Evolutionary conservation across 345 rosid genomes (phyloP).

Genomic region (Camelina laxa): DNA sequence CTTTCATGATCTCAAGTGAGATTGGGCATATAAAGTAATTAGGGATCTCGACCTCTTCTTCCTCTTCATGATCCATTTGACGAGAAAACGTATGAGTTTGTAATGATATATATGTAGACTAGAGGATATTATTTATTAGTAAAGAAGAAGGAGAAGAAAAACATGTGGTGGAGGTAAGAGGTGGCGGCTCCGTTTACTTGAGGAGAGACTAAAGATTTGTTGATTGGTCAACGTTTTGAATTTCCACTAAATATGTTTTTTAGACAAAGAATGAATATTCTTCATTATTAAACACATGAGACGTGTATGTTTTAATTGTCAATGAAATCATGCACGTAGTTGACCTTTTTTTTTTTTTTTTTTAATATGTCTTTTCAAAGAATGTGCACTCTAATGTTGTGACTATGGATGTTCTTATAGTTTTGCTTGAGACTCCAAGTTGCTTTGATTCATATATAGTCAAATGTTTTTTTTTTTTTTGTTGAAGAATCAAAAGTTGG

Average conservation of each 20-base stretch:
- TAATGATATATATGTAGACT: conserved; percentile 9
- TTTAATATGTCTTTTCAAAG: too few relatives aligned
- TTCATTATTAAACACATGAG: background rate
- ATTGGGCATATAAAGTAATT: conserved; percentile 78
- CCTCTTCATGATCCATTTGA: conserved; percentile 37
- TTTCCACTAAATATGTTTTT: conserved; percentile 25
- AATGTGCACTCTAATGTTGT: too few relatives aligned
- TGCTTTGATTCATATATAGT: too few relatives aligned
- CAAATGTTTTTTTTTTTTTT: too few relatives aligned
- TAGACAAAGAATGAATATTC: conserved; percentile 5
- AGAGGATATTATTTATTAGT: background rate
- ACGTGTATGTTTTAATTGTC: conserved; percentile 9
- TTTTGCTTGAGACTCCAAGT: too few relatives aligned
- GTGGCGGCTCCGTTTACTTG: conserved; percentile 44
- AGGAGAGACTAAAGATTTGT: conserved; percentile 15
- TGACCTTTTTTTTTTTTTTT: too few relatives aligned
- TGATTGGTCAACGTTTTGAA: conserved; percentile 35
- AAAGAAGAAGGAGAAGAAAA: background rate
- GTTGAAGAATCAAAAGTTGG: too few relatives aligned
- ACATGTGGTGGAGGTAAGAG: conserved; percentile 22
- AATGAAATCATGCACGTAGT: conserved; percentile 12
- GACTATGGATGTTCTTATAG: too few relatives aligned
- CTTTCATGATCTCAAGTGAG: conserved; percentile 84
- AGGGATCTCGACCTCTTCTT: conserved; percentile 66
- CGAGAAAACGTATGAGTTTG: background rate